These are phyloP conservation scores for Fusarium poae DNA, from an alignment of 2,329 filamentous ascomycete species.

Conservation along the genomic window DNA sequence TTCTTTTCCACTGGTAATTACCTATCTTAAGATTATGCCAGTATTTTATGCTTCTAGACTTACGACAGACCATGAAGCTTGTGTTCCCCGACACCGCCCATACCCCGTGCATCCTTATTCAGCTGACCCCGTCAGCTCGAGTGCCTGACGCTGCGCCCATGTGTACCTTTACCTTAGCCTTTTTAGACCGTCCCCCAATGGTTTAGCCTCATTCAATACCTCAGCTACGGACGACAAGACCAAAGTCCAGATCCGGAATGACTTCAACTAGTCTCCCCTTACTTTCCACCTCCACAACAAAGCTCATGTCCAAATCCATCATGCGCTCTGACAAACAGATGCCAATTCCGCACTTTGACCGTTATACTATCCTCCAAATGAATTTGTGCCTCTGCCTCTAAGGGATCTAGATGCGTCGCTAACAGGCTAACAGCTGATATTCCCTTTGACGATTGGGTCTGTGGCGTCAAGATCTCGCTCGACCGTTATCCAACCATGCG, in stretches of 20 bases:
- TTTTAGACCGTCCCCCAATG: accelerated
- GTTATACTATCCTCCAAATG: neutral
- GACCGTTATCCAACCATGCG: conserved; percentile 19
- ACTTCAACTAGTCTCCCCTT: conserved; percentile 21
- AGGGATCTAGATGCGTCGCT: conserved; percentile 20
- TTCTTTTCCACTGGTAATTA: no score
- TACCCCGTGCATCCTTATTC: neutral
- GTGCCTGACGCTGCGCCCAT: neutral
- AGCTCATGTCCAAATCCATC: neutral
- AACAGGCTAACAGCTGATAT: conserved; percentile 7
- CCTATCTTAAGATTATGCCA: no score
- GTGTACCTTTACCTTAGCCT: neutral
- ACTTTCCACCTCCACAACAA: neutral
- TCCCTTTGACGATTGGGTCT: conserved; percentile 13
- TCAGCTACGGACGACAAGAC: neutral
- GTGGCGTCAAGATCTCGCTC: conserved; percentile 33
- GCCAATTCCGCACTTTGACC: neutral
- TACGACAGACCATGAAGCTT: neutral
- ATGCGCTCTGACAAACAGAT: neutral
- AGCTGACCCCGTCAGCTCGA: neutral
- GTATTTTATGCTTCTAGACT: no score
- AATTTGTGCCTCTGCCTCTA: neutral
- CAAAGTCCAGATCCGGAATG: neutral
- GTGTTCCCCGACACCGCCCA: neutral
- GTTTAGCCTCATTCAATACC: neutral